Base-by-base conservation (phyloP, 768 basidiomycete species). In the Hygrophoropsis aurantiaca region DNA sequence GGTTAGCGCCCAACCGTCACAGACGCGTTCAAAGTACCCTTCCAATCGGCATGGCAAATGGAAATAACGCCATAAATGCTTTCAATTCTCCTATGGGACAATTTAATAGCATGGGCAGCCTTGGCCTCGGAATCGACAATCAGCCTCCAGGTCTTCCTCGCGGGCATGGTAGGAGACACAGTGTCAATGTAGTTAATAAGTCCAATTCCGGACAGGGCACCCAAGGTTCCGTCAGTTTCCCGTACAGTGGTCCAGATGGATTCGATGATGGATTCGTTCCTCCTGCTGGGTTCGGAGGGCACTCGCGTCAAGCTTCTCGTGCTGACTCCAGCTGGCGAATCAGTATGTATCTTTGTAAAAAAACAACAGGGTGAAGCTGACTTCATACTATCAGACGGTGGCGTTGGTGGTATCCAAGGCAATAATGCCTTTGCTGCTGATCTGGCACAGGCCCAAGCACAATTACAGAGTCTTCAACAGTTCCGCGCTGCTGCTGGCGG, bases 391-490 rank as follows among this genome's bases (percentile, higher is more conserved):
- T 40, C 50, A 90, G 87, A 87, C 68, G 89, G 87, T 37, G 86
- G 87, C 41, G 85, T 90, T 43, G 85, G 85, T 21, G 78, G 77
- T 35, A 74, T 75, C 11, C 74, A 87, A 62, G 78, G 78, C 52
- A 80, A 77, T 52, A 79, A 76, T 50, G 78, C 73, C 11, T 84
- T 86, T 57, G 78, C 84, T 23, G 79, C 90, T 11, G 93, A 97
- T 64, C 85, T 99, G 20, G 95, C 94, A 2, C 91, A 95, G 62
- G 97, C 97, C 7, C 94, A 97, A 65, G 94, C 94, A 5, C 97
- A 99, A 64, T 74, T 99, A 11, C 90, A 93, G 60, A 95, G 94
- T 56, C 74, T 99, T 44, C 93, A 95, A 59, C 93, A 97, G 58
- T 99, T 98, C 78, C 87, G 94, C 58, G 94, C 93, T 24, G 93